Evolutionary conservation across 1,284 basidiomycete species (phyloP).

Genomic region (Irpex sp.): DNA sequence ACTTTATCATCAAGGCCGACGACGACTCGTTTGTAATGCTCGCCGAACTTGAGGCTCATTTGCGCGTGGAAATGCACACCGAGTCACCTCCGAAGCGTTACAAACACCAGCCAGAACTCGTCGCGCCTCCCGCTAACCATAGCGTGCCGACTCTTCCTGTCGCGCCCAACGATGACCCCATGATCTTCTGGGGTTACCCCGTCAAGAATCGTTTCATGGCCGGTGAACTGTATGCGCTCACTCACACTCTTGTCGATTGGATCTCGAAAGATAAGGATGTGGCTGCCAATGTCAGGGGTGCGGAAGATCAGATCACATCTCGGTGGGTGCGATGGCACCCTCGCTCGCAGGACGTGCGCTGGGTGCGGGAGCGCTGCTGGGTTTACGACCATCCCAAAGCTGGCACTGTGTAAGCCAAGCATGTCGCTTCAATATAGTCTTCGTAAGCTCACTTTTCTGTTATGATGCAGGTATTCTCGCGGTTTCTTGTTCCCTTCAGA

Average conservation of each 20-base stretch:
- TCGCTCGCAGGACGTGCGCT: constrained; percentile 74
- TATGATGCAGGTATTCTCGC: constrained; percentile 75
- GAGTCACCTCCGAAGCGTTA: constrained; percentile 17
- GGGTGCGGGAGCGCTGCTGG: constrained; percentile 94
- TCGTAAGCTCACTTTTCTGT: background rate
- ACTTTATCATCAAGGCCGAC: constrained; percentile 90
- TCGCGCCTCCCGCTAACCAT: constrained; percentile 6
- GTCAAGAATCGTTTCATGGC: constrained; percentile 96
- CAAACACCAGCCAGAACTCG: background rate
- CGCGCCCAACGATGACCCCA: constrained; percentile 47
- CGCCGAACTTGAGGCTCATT: constrained; percentile 84
- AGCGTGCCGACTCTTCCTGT: constrained; percentile 6
- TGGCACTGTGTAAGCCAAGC: constrained; percentile 76
- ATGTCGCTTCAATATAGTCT: background rate
- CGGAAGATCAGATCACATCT: constrained; percentile 95
- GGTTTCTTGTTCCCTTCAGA: constrained; percentile 97
- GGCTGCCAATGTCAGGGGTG: constrained; percentile 70
- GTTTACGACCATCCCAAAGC: constrained; percentile 97
- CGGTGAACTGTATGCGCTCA: constrained; percentile 92
- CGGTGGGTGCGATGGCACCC: constrained; percentile 94
- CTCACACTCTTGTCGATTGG: constrained; percentile 89
- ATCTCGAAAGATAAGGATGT: constrained; percentile 73
- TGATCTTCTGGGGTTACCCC: constrained; percentile 95
- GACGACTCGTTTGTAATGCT: constrained; percentile 95
- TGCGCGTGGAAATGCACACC: constrained; percentile 70